Evolutionary conservation across 352 stramenopile genomes (phyloP), one percentile per base, ranked within the genome.

Genomic region (Pythium apleroticum): DNA sequence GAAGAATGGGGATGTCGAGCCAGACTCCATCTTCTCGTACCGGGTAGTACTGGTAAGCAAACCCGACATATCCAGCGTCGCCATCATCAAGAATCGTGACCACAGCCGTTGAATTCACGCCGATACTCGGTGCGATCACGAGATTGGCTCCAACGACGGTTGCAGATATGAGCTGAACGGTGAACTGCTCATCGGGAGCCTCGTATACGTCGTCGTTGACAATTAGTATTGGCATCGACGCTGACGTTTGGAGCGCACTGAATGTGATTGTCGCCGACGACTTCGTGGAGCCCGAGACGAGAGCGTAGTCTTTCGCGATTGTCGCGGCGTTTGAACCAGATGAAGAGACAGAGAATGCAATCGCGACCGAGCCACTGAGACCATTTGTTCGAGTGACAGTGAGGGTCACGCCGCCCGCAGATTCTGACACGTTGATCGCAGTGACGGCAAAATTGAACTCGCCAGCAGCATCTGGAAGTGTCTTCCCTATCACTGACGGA

Each of bases 11-110:
- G 0, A 76, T 39, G 9, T 68, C 69, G n/a, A 60, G 68, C 15
- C 57, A 60, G 15, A 58, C 56, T 3, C 63, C 61, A 25, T 70
- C 63, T 69, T 91, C 80, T 0, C 41, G 63, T 5, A 91, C 71
- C 0, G 19, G 45, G 35, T 77, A 85, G 2, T 4, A 25, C 3
- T 60, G 17, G 4, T 63, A 64, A 0, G 73, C 65, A 62, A 91
- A 89, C 30, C 72, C 75, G 2, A 91, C 52, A 27, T 74, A 76
- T 0, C 83, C 83, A 37, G 83, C 80, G 49, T 89, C 80, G 0
- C 74, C 81, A 57, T 89, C 83, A 48, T 91, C 83, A 0, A 81
- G n/a, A 53, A 91, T 86, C 1, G 68, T 77, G 24, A 91, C 77
- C 1, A 31, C 66, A 17, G 59, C 37, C 0, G 63, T 55, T 19